Base-by-base conservation (phyloP, 2,329 filamentous ascomycete species). In the Neofusicoccum laricinum region DNA sequence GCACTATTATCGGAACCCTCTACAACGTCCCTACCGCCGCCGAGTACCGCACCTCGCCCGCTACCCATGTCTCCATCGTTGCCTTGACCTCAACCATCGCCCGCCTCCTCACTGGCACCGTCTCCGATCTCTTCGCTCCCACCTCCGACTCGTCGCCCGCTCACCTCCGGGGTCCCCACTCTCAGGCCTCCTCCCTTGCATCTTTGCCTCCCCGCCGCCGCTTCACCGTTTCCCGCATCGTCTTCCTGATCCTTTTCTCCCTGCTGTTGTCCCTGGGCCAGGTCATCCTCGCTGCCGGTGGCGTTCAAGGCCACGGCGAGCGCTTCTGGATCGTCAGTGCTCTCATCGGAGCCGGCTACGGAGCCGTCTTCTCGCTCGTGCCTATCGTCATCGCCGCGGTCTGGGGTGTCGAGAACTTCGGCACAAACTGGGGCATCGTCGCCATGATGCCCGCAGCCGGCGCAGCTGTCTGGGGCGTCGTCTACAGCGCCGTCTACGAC, bases 401-500 rank as follows among this genome's bases (percentile, higher is more conserved):
- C 50, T 99, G 95, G 95, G 95, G 95, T 30, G 93, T 97, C 0
- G 93, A 98, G 80, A 99, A 98, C 75, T 98, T 99, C 74, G 95
- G 92, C 65, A 99, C 95, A 0, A 98, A 99, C 71, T 99, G 94
- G 88, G 95, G 95, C 10, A 93, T 98, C 66, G 88, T 98, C 7
- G 93, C 93, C 46, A 95, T 96, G 82, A 88, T 94, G 64, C 95
- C 95, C 2, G 95, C 95, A 0, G 79, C 90, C 0, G 95, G 94
- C 0, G 93, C 94, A 0, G 92, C 92, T 0, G 84, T 97, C 36
- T 99, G 94, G 93, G 92, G 93, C 0, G 77, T 95, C 0, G 81
- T 97, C n/a, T 99, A 98, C 75, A 92, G 90, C 5, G 85, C 83
- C 0, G 88, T 92, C 2, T 96, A 96, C 71, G 88, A 95, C 50